Base-by-base conservation (phyloP, 306 rosid species). In the Hippophae tibetana region DNA sequence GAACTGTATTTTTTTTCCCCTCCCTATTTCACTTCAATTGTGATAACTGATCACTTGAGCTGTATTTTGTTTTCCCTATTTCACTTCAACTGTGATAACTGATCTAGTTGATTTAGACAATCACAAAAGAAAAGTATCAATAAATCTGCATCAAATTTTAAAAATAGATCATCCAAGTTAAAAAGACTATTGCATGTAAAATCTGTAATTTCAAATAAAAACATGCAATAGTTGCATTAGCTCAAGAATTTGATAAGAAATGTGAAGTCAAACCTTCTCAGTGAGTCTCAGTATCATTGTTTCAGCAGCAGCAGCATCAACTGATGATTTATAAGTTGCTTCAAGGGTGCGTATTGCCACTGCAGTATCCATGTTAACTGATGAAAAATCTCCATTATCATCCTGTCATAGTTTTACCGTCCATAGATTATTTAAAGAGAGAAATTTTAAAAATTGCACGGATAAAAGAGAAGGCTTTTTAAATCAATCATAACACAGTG, bases 331-430 rank as follows among this genome's bases (percentile, higher is more conserved):
- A 65, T 84, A 93, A 47, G 99, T 93, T 42, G 99, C 97, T 82
- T 93, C 97, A 57, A 93, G 95, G 49, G 99, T 93, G 58, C 97
- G 95, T 64, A 93, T 93, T 45, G 99, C 99, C 63, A 93, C 99
- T 57, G 99, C 96, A 26, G 99, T 93, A 73, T 93, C 99, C 99
- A 93, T 93, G 74, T 93, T 93, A 67, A 93, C 99, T 0, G 99
- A 70, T 67, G 99, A 88, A 71, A 88, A 88, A 69, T 88, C 97
- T 9, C 96, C 98, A 61, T 88, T 85, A 71, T 88, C 97, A 31
- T 93, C 99, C 99, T 93, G 81, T 69, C 61, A 78, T 7, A 48
- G 69, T 23, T 50, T 58, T 46, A 47, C 57, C 52, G 61, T 78
- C 61, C 77, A 64, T 57, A 65, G 4, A 31, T 31, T 31, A 31